Evolutionary conservation across 768 basidiomycete species (phyloP).

Genomic region (Dentipellis fragilis): DNA sequence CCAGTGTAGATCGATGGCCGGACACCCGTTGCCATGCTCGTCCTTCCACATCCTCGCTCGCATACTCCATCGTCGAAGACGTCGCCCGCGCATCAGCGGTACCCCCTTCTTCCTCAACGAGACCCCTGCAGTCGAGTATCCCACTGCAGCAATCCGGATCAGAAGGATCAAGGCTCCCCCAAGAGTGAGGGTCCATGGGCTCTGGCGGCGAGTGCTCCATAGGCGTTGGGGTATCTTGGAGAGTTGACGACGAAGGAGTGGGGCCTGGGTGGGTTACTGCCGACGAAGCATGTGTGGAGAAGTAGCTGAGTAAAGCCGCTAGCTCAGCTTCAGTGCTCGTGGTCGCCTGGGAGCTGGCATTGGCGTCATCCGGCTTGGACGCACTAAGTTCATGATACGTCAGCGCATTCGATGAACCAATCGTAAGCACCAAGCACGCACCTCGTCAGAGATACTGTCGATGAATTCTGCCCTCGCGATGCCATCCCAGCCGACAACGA

Average conservation of each 20-base stretch:
- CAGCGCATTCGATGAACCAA: no score
- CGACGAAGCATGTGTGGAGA: neutral
- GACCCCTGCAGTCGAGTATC: neutral
- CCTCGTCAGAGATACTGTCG: neutral
- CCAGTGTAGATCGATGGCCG: neutral
- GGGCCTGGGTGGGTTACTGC: neutral
- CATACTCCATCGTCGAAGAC: neutral
- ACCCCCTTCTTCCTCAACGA: neutral
- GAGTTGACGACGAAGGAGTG: neutral
- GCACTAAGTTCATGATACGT: neutral
- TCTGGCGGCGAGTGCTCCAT: neutral
- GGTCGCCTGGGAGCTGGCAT: no score
- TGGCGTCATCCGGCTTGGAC: neutral
- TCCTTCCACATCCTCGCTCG: no score
- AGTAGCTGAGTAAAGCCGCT: neutral
- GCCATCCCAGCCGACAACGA: neutral
- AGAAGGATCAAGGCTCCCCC: neutral
- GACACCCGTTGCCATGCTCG: neutral
- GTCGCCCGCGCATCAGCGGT: neutral
- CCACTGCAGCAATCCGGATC: neutral
- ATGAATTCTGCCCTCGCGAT: neutral
- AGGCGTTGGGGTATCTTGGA: neutral
- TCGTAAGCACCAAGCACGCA: neutral
- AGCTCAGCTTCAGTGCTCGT: neutral
- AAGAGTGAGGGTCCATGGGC: neutral